Evolutionary conservation across 2,329 filamentous ascomycete genomes (phyloP).

Genomic region (Hymenoscyphus repandus): DNA sequence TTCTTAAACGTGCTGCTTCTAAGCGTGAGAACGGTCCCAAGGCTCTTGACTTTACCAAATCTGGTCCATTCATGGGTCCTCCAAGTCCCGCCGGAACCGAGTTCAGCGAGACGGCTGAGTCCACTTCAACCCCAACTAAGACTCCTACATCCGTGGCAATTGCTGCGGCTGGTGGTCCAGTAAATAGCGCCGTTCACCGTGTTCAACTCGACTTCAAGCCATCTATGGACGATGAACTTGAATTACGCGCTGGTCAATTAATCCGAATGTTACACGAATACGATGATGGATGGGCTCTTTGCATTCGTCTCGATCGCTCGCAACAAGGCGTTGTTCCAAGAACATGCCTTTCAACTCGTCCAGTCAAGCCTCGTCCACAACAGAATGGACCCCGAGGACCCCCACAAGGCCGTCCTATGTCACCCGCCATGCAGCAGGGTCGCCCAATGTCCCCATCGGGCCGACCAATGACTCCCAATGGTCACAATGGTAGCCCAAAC

Average conservation of each 20-base stretch:
- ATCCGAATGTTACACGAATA: conserved; percentile 92
- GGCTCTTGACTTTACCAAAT: conserved; percentile 47
- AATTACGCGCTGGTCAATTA: conserved; percentile 72
- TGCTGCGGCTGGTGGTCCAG: conserved; percentile 55
- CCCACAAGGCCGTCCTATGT: conserved; percentile 17
- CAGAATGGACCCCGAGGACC: conserved; percentile 27
- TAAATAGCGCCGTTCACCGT: conserved; percentile 68
- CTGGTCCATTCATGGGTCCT: conserved; percentile 35
- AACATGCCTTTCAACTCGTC: conserved; percentile 86
- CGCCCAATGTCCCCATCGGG: conserved; percentile 13
- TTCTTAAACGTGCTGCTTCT: conserved; percentile 49
- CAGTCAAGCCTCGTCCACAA: conserved; percentile 53
- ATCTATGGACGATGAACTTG: conserved; percentile 87
- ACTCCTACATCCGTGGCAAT: conserved; percentile 54
- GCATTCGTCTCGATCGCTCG: conserved; percentile 82
- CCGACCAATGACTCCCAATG: conserved; percentile 18
- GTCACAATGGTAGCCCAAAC: conserved; percentile 14
- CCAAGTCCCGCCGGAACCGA: conserved; percentile 60
- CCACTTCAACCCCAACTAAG: conserved; percentile 39
- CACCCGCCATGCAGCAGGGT: conserved; percentile 17
- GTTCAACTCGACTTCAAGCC: conserved; percentile 93
- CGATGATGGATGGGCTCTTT: conserved; percentile 97
- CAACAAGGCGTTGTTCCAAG: conserved; percentile 90
- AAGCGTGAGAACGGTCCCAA: conserved; percentile 48
- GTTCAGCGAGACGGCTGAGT: conserved; percentile 52